phyloP scores from a whole-genome alignment of 2,329 filamentous ascomycete genomes.

The Scytalidium lignicola region DNA sequence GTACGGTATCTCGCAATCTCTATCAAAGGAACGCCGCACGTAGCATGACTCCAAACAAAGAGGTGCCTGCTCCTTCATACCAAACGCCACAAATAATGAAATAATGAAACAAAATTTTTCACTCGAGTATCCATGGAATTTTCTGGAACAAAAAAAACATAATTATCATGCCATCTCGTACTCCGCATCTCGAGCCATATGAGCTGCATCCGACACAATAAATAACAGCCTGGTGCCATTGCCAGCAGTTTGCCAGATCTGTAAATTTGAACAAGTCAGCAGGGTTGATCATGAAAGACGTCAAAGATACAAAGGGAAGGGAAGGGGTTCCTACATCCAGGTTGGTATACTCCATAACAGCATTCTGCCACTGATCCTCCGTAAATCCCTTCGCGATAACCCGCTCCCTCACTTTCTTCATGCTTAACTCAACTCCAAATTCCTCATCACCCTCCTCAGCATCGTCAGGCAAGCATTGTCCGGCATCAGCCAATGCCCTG shows the following conservation, averaged over 20 bases:
- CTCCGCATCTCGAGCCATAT: conserved; percentile 24
- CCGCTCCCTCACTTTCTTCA: conserved; percentile 83
- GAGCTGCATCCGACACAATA: conserved; percentile 52
- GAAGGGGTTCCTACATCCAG: conserved; percentile 69
- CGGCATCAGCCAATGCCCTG: conserved; percentile 78
- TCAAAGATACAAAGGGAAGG: not conserved
- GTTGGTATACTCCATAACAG: conserved; percentile 83
- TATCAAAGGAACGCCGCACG: too few species aligned
- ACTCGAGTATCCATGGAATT: too few species aligned
- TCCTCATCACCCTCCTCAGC: conserved; percentile 60
- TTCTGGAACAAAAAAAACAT: too few species aligned
- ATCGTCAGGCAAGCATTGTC: conserved; percentile 46
- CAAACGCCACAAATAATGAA: too few species aligned
- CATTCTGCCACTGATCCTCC: conserved; percentile 80
- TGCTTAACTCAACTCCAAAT: conserved; percentile 67
- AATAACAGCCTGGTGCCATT: conserved; percentile 68
- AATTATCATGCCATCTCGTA: conserved; percentile 16
- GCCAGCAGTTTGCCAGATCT: conserved; percentile 76
- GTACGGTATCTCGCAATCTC: too few species aligned
- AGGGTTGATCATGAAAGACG: not conserved
- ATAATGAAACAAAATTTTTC: too few species aligned
- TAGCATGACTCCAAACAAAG: too few species aligned
- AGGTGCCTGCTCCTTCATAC: too few species aligned
- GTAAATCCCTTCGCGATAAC: conserved; percentile 97
- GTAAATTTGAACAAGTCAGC: not conserved